Base-by-base conservation (phyloP, 2,329 filamentous ascomycete genomes). In the Pseudodiploospora longispora region DNA sequence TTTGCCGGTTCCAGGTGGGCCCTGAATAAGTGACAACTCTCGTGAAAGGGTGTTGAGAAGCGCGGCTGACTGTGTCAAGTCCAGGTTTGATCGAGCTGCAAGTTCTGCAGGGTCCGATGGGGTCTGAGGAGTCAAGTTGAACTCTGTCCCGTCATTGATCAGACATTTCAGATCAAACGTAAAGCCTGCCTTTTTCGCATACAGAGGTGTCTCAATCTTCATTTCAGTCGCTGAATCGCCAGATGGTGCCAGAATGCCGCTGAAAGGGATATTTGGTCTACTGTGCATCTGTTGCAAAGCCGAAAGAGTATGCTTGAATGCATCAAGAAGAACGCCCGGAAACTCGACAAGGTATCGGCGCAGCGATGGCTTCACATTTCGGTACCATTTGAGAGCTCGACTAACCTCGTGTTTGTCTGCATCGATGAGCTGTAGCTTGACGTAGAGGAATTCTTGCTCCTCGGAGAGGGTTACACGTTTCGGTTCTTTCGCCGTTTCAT, bases 1-100 rank as follows among this genome's bases (percentile, higher is more conserved):
- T 55, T 87, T 87, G 0, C 83, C 83, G 0, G 83, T 87, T 0
- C 83, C 83, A 0, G 83, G 83, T 0, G 83, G 83, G 0, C 83
- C 83, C 62, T 87, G 82, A 8, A 85, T 82, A 4, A 85, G 64
- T 1, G 78, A 73, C 6, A 84, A 58, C 31, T 70, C 68, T 1
- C 70, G 67, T 1, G 64, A 68, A 1, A 86, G 59, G 3, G 76
- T 69, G 12, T 70, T 62, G 0, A 82, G 50, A 1, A 85, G 57
- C 2, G 79, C 77, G 4, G 51, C 46, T 4, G 72, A 70, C 47
- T 78, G 73, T 0, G 68, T 70, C 1, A 53, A 44, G 49, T 85
- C 81, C 0, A 86, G 68, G 1, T 57, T 64, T 0, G 75, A 70
- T 10, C 57, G 54, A 0, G 56, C 37, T 4, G 53, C 47, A 3